Evolutionary conservation across 129 eudicot genomes (phyloP).

Genomic region (Flaveria trinervia): DNA sequence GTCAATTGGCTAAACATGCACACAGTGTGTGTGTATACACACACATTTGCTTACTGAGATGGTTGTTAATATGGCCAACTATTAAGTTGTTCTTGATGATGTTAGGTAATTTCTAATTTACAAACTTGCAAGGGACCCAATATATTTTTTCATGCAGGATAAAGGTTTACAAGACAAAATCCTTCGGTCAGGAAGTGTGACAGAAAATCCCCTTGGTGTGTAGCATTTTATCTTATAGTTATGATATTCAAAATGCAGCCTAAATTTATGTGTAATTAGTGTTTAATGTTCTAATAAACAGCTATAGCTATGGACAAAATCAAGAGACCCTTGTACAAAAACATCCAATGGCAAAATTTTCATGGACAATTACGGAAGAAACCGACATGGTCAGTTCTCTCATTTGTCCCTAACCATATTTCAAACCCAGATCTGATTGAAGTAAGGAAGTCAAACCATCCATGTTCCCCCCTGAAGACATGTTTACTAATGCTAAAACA

Average conservation of each 20-base stretch:
- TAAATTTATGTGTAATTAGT: not conserved
- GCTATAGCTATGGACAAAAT: conserved; percentile 68
- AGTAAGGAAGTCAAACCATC: not conserved
- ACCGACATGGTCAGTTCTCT: conserved; percentile 71
- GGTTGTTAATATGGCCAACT: conserved; percentile 6
- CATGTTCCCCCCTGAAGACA: not conserved
- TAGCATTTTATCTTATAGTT: conserved; percentile 12
- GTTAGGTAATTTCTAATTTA: not conserved
- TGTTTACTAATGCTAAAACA: not conserved
- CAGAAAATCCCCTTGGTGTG: conserved; percentile 72
- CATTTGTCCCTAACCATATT: not conserved
- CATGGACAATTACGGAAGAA: conserved; percentile 87
- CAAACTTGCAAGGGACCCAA: conserved; percentile 22
- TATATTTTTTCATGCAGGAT: conserved; percentile 50
- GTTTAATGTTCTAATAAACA: conserved; percentile 28
- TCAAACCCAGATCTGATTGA: not conserved
- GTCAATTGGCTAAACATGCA: conserved; percentile 20
- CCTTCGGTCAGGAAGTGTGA: conserved; percentile 59
- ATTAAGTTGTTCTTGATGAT: not conserved
- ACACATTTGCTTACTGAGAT: not conserved
- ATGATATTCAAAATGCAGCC: conserved; percentile 6
- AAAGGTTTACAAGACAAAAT: conserved; percentile 73
- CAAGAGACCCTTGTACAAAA: conserved; percentile 85
- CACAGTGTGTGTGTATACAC: not conserved
- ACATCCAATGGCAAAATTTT: conserved; percentile 93